phyloP scores from a whole-genome alignment of 345 rosid species.

The Syzygium aromaticum region DNA sequence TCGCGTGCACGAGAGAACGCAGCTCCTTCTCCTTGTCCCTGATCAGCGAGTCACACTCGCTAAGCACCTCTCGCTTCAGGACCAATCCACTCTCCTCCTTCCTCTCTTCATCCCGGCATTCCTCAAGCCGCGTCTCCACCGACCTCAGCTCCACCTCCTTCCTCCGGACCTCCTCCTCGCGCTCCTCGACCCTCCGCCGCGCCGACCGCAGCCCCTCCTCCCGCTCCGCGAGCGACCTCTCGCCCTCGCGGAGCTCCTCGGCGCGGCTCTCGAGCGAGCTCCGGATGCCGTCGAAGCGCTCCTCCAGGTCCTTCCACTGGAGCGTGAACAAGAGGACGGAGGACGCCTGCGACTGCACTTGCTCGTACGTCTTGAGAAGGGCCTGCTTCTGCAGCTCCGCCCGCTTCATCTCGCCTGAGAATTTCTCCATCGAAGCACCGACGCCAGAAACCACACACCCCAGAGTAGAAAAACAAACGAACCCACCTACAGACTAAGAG shows the following conservation, averaged over 20 bases:
- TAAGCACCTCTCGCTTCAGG: background rate
- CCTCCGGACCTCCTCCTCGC: background rate
- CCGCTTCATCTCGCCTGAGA: background rate
- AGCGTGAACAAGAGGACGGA: conserved; percentile 14
- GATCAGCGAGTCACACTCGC: background rate
- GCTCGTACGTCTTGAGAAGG: conserved; percentile 7
- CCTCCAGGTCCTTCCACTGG: conserved; percentile 23
- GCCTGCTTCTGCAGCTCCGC: conserved; percentile 7
- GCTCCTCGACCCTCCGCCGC: background rate
- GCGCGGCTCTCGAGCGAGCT: background rate
- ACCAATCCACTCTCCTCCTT: background rate
- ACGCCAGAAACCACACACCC: background rate
- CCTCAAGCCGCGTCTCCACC: background rate
- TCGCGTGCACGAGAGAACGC: background rate
- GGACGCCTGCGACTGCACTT: conserved; percentile 11
- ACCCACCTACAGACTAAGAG: background rate
- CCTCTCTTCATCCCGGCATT: background rate
- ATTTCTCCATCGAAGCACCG: background rate
- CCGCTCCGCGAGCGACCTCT: background rate
- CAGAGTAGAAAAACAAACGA: background rate
- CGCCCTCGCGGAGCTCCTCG: background rate
- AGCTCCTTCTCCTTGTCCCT: background rate
- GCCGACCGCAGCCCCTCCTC: background rate
- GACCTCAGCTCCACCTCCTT: background rate
- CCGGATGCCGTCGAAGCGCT: conserved; percentile 3